Conservation (phyloP, 805 yeast species). For the Ogataea nakhonphanomensis region DNA sequence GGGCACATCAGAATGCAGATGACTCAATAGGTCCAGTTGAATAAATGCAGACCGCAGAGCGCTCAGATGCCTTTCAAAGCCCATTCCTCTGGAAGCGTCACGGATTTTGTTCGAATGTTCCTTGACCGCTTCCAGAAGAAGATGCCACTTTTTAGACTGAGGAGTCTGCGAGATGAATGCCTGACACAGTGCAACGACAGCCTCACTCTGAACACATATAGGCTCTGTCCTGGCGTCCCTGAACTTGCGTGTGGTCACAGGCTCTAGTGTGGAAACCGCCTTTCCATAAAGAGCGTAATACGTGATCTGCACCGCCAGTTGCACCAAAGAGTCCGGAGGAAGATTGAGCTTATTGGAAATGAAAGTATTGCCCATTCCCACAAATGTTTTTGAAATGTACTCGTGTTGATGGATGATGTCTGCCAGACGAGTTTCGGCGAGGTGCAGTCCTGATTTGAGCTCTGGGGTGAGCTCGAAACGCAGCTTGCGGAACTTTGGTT, state of each 20-base stretch:
- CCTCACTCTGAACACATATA: conserved; percentile 59
- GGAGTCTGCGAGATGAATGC: conserved; percentile 56
- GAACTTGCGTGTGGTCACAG: conserved; percentile 65
- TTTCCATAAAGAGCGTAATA: conserved; percentile 55
- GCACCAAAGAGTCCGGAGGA: conserved; percentile 50
- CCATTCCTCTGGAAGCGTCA: conserved; percentile 56
- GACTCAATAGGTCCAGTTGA: conserved; percentile 44
- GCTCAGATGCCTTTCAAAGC: conserved; percentile 70
- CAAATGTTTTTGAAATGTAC: conserved; percentile 38
- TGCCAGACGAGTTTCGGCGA: conserved; percentile 56
- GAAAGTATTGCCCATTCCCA: conserved; percentile 30
- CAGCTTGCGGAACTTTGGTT: conserved; percentile 34
- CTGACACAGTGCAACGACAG: conserved; percentile 52
- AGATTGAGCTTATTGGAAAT: conserved; percentile 39
- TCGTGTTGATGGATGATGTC: conserved; percentile 58
- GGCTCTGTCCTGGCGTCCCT: conserved; percentile 68
- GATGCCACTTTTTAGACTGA: conserved; percentile 43
- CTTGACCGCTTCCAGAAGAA: conserved; percentile 49
- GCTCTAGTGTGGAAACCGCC: conserved; percentile 37
- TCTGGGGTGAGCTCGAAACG: conserved; percentile 43
- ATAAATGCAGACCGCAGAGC: conserved; percentile 57
- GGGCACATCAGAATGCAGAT: conserved; percentile 43
- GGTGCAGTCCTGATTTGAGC: conserved; percentile 44
- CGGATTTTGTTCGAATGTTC: conserved; percentile 48
- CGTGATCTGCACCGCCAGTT: conserved; percentile 50